phyloP scores from a whole-genome alignment of 2,329 filamentous ascomycete genomes.

The Ophiostoma sp. region DNA sequence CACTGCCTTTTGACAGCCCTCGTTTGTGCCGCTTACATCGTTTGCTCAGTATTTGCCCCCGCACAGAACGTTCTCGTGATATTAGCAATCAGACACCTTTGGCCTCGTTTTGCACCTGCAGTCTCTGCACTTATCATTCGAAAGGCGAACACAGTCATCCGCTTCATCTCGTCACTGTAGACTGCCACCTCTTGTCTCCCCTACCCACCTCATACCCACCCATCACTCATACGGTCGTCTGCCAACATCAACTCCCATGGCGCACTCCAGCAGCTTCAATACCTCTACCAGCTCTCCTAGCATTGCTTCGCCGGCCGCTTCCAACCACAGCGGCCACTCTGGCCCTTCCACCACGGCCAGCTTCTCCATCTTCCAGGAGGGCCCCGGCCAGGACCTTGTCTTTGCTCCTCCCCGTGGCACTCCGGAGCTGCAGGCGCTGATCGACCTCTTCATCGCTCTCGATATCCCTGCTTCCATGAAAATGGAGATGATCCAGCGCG shows the following conservation, averaged over 20 bases:
- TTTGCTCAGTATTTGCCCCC: background rate
- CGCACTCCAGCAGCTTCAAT: conserved; percentile 22
- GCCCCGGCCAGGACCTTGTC: conserved; percentile 53
- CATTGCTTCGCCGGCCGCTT: conserved; percentile 21
- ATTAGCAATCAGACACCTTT: background rate
- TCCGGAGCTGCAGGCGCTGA: conserved; percentile 55
- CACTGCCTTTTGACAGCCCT: background rate
- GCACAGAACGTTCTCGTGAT: background rate
- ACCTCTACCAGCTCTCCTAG: conserved; percentile 18
- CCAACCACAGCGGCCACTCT: conserved; percentile 20
- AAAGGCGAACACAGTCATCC: background rate
- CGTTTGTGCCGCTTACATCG: background rate
- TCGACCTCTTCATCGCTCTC: conserved; percentile 48
- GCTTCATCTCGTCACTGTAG: background rate
- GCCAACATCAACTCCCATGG: conserved; percentile 18
- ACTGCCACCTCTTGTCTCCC: background rate
- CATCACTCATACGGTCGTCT: background rate
- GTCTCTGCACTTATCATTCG: background rate
- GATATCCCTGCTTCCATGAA: conserved; percentile 46
- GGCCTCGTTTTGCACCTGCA: background rate
- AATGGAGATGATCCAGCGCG: conserved; percentile 31
- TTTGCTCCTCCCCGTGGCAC: conserved; percentile 62
- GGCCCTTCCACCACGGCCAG: conserved; percentile 27
- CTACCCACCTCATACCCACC: background rate
- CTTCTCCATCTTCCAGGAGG: conserved; percentile 56